These are phyloP conservation scores for Bryoerythrophyllum caledonicum DNA, from an alignment of 225 moss, liverwort and hornwort species.

Conservation along the genomic window DNA sequence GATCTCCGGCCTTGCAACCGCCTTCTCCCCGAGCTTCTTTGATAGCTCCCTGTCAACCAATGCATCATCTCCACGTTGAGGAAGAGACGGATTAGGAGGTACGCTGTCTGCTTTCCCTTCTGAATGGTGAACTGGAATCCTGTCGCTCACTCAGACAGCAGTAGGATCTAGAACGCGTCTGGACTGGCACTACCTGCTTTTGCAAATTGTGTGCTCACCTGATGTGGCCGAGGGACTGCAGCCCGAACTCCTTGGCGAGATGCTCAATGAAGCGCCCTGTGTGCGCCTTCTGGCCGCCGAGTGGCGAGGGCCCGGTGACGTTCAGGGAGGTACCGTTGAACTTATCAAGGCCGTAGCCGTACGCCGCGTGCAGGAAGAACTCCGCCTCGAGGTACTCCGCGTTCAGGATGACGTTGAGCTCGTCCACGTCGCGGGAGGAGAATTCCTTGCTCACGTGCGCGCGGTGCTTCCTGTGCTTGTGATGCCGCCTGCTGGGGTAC, in stretches of 20 bases:
- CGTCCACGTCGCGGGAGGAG: conserved; percentile 42
- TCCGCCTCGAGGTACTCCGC: conserved; percentile 62
- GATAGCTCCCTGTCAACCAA: conserved; percentile 39
- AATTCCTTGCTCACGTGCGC: conserved; percentile 23
- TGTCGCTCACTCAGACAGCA: not conserved
- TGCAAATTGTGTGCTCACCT: conserved; percentile 29
- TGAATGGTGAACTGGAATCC: not conserved
- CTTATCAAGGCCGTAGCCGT: conserved; percentile 57
- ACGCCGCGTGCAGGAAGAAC: conserved; percentile 50
- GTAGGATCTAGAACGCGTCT: not conserved
- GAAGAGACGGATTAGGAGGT: not conserved
- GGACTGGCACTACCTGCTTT: too few species aligned
- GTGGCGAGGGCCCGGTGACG: conserved; percentile 37
- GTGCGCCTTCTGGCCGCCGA: conserved; percentile 38
- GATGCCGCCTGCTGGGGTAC: conserved; percentile 23
- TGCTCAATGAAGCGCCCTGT: conserved; percentile 32
- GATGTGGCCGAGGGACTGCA: conserved; percentile 61
- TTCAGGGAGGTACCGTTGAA: conserved; percentile 49
- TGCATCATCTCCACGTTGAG: not conserved
- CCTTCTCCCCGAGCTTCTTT: conserved; percentile 37
- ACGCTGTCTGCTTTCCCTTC: not conserved
- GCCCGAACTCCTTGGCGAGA: conserved; percentile 53
- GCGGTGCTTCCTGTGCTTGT: conserved; percentile 18
- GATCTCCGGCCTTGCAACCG: conserved; percentile 48
- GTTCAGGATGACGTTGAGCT: conserved; percentile 51